Evolutionary conservation across 2,329 filamentous ascomycete species (phyloP), one percentile per base, ranked within the genome.

Genomic region (Xylaria sp.): DNA sequence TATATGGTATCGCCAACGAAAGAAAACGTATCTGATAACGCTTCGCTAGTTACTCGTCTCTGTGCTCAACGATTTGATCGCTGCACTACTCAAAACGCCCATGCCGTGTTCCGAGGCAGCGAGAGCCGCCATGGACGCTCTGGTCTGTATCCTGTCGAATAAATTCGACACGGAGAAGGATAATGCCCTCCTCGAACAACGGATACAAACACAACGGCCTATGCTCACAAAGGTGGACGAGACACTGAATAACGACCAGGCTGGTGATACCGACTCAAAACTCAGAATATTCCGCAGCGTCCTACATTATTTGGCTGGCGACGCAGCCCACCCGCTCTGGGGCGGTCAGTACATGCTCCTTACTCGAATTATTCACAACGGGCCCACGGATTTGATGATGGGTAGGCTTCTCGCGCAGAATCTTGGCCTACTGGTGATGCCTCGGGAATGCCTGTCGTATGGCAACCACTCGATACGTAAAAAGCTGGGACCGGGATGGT

Each of bases 251-350:
- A 23, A 37, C 23, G 3, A 28, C 15, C 52, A 57, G 12, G 12
- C 10, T 8, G 41, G 56, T 10, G 39, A 73, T 51, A 41, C 56
- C 8, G 12, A 63, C 20, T 56, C 37, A 3, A 60, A 56, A 3
- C 39, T 77, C 31, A 69, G 51, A n/a, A 70, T 76, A 28, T 76
- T 78, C 63, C 72, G 75, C 18, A 77, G 75, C 37, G 48, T 76
- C n/a, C 67, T 80, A 18, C 66, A 76, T 34, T 79, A 76, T 65
- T 70, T 80, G 34, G 77, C 77, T 13, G 78, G 78, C 7, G 76
- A 79, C 57, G 63, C 78, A 51, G 71, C 72, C n/a, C 73, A 76
- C n/a, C 77, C 77, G 50, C 66, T 70, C 46, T 15, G 63, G 6
- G n/a, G 12, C 6, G 54, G 37, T 18, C 59, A 71, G 18, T 76